Evolutionary conservation across 2,329 filamentous ascomycete species (phyloP).

Genomic region (Beauveria rudraprayagi): DNA sequence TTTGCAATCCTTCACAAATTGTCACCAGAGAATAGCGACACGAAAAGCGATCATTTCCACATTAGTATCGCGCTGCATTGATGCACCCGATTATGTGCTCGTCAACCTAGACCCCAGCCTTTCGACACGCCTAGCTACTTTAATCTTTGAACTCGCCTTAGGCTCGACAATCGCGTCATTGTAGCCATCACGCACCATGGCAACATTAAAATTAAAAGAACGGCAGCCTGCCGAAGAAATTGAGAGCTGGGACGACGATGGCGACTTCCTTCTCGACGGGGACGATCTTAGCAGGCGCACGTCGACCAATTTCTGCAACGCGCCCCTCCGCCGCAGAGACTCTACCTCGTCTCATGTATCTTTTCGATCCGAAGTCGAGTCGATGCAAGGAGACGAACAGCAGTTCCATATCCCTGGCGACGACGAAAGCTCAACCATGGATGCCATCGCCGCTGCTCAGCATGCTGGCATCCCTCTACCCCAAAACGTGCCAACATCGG

Average conservation of each 20-base stretch:
- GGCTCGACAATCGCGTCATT: conserved; percentile 2
- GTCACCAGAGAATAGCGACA: not conserved
- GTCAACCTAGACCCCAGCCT: conserved; percentile 2
- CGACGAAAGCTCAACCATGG: conserved; percentile 73
- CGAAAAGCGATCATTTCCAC: not conserved
- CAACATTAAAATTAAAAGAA: conserved; percentile 44
- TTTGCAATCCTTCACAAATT: not conserved
- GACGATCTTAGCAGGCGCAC: conserved; percentile 56
- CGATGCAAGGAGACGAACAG: conserved; percentile 69
- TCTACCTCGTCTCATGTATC: conserved; percentile 77
- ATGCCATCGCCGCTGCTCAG: conserved; percentile 81
- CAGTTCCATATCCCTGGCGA: conserved; percentile 78
- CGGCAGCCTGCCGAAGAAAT: conserved; percentile 50
- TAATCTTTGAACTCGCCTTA: conserved; percentile 1
- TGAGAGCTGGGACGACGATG: conserved; percentile 69
- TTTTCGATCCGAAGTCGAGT: conserved; percentile 74
- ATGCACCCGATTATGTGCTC: conserved; percentile 10
- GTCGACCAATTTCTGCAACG: conserved; percentile 36
- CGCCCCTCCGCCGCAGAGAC: conserved; percentile 52
- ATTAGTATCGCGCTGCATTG: not conserved
- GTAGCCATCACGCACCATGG: conserved; percentile 34
- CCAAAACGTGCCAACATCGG: conserved; percentile 76
- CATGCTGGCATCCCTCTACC: conserved; percentile 89
- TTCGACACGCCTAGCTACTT: conserved; percentile 6
- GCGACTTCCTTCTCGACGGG: conserved; percentile 62